These are phyloP conservation scores for Solanum arcanum DNA, from an alignment of 257 asterid genomes.

Conservation along the genomic window DNA sequence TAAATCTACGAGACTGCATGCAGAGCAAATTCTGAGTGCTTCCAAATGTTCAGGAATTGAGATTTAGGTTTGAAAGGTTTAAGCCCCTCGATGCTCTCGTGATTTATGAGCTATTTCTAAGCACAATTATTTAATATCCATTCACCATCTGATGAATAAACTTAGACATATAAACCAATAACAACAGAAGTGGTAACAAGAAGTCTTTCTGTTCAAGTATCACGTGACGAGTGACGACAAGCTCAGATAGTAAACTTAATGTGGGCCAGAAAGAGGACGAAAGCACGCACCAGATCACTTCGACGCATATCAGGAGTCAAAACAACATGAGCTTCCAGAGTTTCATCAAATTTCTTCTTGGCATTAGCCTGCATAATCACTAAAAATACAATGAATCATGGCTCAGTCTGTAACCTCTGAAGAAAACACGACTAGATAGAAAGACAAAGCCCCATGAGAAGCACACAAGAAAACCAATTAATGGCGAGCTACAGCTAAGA, in stretches of 20 bases:
- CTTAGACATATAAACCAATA: neutral
- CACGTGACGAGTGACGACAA: neutral
- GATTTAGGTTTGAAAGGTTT: neutral
- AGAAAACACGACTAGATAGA: neutral
- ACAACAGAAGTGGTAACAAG: neutral
- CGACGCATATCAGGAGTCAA: conserved; percentile 85
- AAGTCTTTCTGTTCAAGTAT: neutral
- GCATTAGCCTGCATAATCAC: conserved; percentile 65
- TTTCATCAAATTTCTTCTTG: conserved; percentile 61
- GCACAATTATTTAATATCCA: neutral
- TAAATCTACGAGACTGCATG: neutral
- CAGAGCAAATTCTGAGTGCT: neutral
- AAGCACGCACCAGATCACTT: conserved; percentile 73
- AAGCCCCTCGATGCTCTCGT: neutral
- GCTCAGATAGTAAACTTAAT: neutral
- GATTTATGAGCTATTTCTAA: neutral
- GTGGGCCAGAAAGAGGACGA: neutral
- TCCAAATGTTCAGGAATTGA: neutral
- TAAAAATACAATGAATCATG: conserved; percentile 24
- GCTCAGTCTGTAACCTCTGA: neutral
- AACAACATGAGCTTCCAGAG: conserved; percentile 88
- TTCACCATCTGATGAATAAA: neutral
- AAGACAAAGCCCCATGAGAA: neutral
- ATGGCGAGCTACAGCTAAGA: neutral
- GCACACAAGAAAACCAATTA: neutral